phyloP scores from a whole-genome alignment of 176 grass and related monocot species.

The maize (Zea mays) region DNA sequence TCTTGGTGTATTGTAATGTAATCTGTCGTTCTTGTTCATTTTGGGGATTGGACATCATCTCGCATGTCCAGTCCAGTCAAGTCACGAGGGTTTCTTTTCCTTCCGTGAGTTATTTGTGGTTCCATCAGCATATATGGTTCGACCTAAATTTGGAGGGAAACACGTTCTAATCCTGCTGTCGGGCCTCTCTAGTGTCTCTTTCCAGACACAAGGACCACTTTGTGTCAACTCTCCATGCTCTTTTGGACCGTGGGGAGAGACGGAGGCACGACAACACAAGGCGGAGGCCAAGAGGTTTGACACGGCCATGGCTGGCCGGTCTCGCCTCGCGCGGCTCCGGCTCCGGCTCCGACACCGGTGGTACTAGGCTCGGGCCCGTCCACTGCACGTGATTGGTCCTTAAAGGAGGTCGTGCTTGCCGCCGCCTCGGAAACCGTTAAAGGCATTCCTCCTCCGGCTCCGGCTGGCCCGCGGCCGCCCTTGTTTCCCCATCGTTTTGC shows the following conservation, averaged over 20 bases:
- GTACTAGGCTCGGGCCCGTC: conserved; percentile 35
- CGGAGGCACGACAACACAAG: not conserved
- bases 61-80: no score
- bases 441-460: conserved; percentile 1
- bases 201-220: conserved; percentile 32
- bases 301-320: no score
- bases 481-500: not conserved
- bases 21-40: conserved; percentile 34
- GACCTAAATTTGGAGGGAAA: conserved; percentile 21
- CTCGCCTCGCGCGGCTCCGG: no score
- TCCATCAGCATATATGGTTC: no score
- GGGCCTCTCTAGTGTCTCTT: not conserved
- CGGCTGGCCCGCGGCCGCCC: conserved; percentile 9
- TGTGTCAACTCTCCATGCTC: conserved; percentile 52
- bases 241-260: conserved; percentile 43
- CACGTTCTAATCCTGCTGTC: conserved; percentile 9
- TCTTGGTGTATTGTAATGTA: conserved; percentile 44
- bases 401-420: conserved; percentile 49
- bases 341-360: conserved; percentile 5
- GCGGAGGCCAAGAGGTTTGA: not conserved
- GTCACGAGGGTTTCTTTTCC: no score
- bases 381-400: conserved; percentile 70
- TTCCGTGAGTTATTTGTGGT: no score
- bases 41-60: not conserved
- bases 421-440: conserved; percentile 64